Percentiles rank a stretch among this genome's conserved stretches.
These are phyloP conservation scores for Lentinula sp. DNA, from an alignment of 768 basidiomycete genomes.

Conservation along the genomic window DNA sequence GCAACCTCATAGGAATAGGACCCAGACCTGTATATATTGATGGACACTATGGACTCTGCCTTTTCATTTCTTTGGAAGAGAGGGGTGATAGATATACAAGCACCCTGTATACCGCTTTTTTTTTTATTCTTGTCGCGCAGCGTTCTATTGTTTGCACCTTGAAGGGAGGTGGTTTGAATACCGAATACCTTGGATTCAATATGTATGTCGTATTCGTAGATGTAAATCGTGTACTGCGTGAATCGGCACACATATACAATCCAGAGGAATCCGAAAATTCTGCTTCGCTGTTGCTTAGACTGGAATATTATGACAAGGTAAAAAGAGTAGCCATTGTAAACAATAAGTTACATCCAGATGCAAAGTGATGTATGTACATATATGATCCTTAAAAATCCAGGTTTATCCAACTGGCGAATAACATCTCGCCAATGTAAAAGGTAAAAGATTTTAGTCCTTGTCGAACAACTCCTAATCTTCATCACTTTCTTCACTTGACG, in stretches of 20 bases:
- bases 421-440: neutral
- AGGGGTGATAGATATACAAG: slow-evolving; percentile 13
- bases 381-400: neutral
- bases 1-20: neutral
- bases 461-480: slow-evolving; percentile 28
- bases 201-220: too few species aligned
- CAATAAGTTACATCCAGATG: neutral
- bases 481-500: slow-evolving; percentile 51
- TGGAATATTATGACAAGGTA: neutral
- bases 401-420: neutral
- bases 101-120: slow-evolving; percentile 13
- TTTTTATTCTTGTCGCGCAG: neutral
- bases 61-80: slow-evolving; percentile 1
- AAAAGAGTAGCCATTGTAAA: neutral
- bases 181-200: neutral
- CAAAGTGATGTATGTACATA: neutral
- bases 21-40: neutral
- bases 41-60: neutral
- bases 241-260: too few species aligned
- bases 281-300: too few species aligned
- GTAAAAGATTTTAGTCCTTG: neutral
- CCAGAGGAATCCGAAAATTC: too few species aligned
- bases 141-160: neutral
- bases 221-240: too few species aligned
- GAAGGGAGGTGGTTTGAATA: neutral